phyloP scores from a whole-genome alignment of 2,329 filamentous ascomycete species.

The Hortaea werneckii region DNA sequence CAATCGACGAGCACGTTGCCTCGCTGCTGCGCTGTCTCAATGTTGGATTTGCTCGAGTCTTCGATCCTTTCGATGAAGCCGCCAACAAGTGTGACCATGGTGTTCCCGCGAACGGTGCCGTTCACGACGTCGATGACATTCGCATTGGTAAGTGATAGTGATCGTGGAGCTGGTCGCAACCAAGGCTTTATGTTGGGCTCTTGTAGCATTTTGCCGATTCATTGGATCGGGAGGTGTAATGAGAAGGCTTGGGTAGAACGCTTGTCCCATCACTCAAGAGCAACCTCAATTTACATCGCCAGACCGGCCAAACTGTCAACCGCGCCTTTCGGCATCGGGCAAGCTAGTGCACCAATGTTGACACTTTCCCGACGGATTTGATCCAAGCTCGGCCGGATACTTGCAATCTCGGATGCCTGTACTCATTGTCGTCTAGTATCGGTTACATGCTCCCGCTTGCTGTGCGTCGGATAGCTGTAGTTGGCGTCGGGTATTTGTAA shows the following conservation, averaged over 20 bases:
- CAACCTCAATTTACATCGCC: neutral
- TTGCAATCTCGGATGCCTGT: neutral
- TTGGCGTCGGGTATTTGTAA: no score
- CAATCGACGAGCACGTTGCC: neutral
- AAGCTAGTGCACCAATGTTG: neutral
- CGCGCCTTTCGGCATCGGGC: neutral
- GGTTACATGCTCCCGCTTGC: neutral
- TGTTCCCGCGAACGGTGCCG: neutral
- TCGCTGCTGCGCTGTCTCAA: neutral
- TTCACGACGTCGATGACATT: neutral
- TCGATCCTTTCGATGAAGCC: neutral
- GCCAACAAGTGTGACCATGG: neutral
- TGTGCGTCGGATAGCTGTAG: neutral
- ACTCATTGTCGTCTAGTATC: neutral
- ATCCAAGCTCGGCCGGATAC: neutral
- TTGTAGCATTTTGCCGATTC: no score
- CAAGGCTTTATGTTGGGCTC: neutral
- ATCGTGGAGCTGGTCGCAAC: neutral
- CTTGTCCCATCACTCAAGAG: no score
- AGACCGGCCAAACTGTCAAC: neutral
- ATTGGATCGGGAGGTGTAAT: no score
- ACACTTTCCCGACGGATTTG: neutral
- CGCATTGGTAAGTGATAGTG: neutral
- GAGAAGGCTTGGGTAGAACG: no score
- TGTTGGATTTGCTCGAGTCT: neutral